These are phyloP conservation scores for Pythium aristosporum DNA, from an alignment of 352 stramenopile genomes.

Conservation along the genomic window DNA sequence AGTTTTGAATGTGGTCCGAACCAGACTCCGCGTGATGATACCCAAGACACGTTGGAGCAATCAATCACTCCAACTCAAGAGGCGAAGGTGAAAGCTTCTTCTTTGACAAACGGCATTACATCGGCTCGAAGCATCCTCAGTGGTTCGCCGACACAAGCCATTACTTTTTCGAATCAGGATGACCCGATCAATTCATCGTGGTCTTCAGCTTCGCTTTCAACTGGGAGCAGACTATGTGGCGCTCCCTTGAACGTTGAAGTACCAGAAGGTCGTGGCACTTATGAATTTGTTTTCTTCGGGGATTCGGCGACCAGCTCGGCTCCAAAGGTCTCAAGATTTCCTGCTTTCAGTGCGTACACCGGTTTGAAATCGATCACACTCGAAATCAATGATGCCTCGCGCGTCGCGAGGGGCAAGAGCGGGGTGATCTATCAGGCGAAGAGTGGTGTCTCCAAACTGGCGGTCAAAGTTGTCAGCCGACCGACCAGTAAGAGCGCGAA, in stretches of 20 bases:
- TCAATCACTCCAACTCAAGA: too few relatives aligned
- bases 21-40: too few relatives aligned
- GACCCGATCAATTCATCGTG: too few relatives aligned
- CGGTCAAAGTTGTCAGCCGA: not conserved
- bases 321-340: not conserved
- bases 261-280: not conserved
- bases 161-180: too few relatives aligned
- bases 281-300: not conserved
- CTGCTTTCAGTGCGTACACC: not conserved
- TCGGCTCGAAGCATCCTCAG: too few relatives aligned
- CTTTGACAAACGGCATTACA: too few relatives aligned
- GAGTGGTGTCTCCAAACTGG: not conserved
- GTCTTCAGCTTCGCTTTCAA: not conserved
- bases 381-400: constrained; percentile 3
- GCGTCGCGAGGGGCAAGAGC: not conserved
- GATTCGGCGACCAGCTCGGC: not conserved
- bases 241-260: not conserved
- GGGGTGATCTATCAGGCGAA: not conserved
- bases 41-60: too few relatives aligned
- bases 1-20: too few relatives aligned
- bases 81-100: too few relatives aligned
- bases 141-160: too few relatives aligned
- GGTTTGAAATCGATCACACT: not conserved
- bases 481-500: not conserved
- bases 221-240: not conserved